These are phyloP conservation scores for Avena sativa DNA, from an alignment of 176 grass and related monocot genomes.

Conservation along the genomic window DNA sequence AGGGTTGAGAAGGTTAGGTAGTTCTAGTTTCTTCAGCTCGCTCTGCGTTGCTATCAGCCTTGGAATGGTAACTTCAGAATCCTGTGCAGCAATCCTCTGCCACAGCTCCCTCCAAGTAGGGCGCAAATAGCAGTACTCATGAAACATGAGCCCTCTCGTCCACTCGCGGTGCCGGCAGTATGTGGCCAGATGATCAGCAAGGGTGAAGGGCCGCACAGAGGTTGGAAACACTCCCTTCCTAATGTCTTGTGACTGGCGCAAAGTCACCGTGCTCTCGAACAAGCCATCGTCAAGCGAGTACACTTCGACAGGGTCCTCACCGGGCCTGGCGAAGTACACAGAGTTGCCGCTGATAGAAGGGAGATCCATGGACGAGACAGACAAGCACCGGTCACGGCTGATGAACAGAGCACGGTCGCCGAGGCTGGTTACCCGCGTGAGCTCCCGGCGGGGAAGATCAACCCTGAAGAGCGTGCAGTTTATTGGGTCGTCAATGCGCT, in stretches of 20 bases:
- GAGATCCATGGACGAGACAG: not conserved
- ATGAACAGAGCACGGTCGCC: not conserved
- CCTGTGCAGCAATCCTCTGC: not conserved
- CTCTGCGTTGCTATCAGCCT: not conserved
- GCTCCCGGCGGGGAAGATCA: not conserved
- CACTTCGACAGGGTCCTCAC: not conserved
- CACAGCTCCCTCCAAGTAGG: not conserved
- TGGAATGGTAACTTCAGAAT: not conserved
- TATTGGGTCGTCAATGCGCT: not conserved
- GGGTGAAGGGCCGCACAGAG: not conserved
- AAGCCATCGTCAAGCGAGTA: not conserved
- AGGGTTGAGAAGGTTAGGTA: not conserved
- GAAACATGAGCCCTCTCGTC: conserved; percentile 25
- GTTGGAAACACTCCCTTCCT: not conserved
- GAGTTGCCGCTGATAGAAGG: not conserved
- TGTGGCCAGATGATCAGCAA: not conserved
- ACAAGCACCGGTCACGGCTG: conserved; percentile 18
- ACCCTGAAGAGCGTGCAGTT: not conserved
- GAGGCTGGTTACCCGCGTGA: not conserved
- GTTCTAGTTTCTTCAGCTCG: not conserved
- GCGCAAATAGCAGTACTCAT: not conserved
- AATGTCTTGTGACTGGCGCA: not conserved
- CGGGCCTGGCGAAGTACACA: not conserved
- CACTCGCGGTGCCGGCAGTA: conserved; percentile 14
- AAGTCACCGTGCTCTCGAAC: not conserved